Evolutionary conservation across 2,329 filamentous ascomycete genomes (phyloP).

Genomic region (Phyllosticta citriasiana): DNA sequence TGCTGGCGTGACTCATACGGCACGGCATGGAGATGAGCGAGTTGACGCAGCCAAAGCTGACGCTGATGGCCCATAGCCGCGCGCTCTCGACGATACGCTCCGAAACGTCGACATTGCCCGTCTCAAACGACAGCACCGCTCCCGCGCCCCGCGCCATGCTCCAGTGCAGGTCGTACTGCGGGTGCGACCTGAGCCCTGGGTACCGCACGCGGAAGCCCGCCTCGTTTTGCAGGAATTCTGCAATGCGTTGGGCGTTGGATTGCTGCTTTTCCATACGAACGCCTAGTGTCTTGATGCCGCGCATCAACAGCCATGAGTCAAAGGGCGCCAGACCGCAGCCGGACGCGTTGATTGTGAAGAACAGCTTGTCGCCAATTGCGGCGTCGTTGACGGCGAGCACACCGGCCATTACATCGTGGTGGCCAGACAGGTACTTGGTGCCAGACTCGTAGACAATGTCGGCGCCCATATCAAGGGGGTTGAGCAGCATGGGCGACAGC

Average conservation of each 20-base stretch:
- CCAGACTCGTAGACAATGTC: constrained; percentile 97
- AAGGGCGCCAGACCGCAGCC: constrained; percentile 92
- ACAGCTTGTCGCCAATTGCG: constrained; percentile 75
- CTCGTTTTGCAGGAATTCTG: constrained; percentile 71
- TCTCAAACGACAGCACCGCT: constrained; percentile 92
- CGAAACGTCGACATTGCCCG: constrained; percentile 70
- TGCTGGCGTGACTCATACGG: constrained; percentile 98
- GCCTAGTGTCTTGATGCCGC: constrained; percentile 90
- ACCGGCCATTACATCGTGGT: constrained; percentile 98
- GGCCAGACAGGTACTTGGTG: constrained; percentile 94
- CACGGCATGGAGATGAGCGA: constrained; percentile 98
- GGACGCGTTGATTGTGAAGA: constrained; percentile 93
- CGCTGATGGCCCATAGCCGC: constrained; percentile 85
- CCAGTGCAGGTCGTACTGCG: constrained; percentile 93
- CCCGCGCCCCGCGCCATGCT: constrained; percentile 90
- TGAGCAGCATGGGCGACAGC: constrained; percentile 89
- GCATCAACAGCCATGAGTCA: constrained; percentile 90
- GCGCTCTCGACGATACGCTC: constrained; percentile 93
- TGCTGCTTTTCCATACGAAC: constrained; percentile 99
- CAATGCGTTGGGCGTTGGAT: constrained; percentile 79
- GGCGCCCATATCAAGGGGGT: constrained; percentile 86
- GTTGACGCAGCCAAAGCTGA: constrained; percentile 97
- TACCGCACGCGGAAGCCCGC: constrained; percentile 94
- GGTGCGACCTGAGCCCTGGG: constrained; percentile 86
- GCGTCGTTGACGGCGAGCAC: constrained; percentile 86